Evolutionary conservation across 2,329 filamentous ascomycete genomes (phyloP), one percentile per base, ranked within the genome.

Genomic region (Cercospora janseana): DNA sequence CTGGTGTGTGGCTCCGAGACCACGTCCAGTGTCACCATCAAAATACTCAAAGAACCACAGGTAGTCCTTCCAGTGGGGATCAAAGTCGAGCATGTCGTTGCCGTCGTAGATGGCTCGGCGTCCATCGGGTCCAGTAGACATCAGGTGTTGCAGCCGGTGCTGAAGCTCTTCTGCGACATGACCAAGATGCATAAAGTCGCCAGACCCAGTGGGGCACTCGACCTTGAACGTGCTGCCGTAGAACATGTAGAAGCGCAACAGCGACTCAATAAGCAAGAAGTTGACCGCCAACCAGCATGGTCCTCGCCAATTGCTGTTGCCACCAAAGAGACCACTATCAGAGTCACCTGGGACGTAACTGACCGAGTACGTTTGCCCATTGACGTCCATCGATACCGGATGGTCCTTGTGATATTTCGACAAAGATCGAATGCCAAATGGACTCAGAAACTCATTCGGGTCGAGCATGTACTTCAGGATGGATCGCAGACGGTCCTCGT

Each of bases 1-100:
- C 70, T 97, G 93, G 70, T 97, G 93, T 40, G 85, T 92, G 28
- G 92, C 89, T 50, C 92, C 92, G 1, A 97, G 79, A 12, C 93
- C 92, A 59, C 90, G 86, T 10, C 92, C 92, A 43, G 78, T 85
- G 67, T 97, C 91, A 29, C 90, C 92, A 66, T 97, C 92, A 66
- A 97, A 97, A 77, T 94, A 97, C 69, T 97, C 92, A 67, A 95
- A 87, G 78, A 95, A 97, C 88, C 89, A 96, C 62, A 97, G 76
- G 64, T 91, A 82, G 63, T 94, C 91, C 69, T 86, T 92, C 92
- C 92, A 97, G 70, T 95, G 77, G 18, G 88, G 85, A 65, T 97
- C 90, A 64, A 87, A 95, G 72, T 97, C 90, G 24, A 96, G 82
- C 59, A 85, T 79, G 61, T 96, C 85, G 60, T 87, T 89, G 13